A percentile compares a stretch with the other conserved stretches of the same genome.
Conservation (phyloP, 2,329 filamentous ascomycete genomes). For the Aspergillus intermedius region DNA sequence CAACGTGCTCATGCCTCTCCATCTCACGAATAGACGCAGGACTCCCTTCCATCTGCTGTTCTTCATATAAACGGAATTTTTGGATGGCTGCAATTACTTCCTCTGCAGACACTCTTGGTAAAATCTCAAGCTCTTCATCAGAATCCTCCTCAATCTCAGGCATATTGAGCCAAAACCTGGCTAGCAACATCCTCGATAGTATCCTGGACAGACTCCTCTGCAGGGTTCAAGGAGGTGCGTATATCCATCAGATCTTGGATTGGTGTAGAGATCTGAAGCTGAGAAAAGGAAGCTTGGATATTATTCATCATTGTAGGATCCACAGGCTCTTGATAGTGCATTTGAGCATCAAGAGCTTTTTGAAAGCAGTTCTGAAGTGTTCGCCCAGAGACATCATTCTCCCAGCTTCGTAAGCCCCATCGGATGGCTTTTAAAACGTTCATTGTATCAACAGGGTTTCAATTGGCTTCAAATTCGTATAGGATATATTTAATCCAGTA, state of each 20-base stretch:
- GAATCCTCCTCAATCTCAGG: neutral
- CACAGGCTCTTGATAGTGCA: neutral
- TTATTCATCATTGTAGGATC: neutral
- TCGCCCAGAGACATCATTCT: constrained; percentile 1
- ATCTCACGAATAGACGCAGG: too few species aligned
- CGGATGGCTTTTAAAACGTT: constrained; percentile 6
- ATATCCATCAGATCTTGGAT: constrained; percentile 4
- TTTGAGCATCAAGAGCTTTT: constrained; percentile 1
- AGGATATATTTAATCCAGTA: neutral
- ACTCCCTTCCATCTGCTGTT: too few species aligned
- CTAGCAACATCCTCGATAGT: constrained; percentile 2
- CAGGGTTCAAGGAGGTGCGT: constrained; percentile 1
- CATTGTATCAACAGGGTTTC: neutral
- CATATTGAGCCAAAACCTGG: neutral
- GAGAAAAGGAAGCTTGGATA: constrained; percentile 1
- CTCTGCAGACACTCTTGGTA: neutral
- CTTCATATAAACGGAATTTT: too few species aligned
- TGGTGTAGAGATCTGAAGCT: constrained; percentile 1
- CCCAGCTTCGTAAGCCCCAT: constrained; percentile 7
- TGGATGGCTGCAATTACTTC: neutral
- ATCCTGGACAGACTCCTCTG: constrained; percentile 7
- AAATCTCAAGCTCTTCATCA: neutral
- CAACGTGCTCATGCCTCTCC: too few species aligned
- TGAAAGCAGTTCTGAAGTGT: constrained; percentile 6
- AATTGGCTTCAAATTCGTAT: neutral